A percentile compares a stretch with the other conserved stretches of the same genome.
Evolutionary conservation across 768 basidiomycete species (phyloP).

Genomic region (Cantharellus anzutake): DNA sequence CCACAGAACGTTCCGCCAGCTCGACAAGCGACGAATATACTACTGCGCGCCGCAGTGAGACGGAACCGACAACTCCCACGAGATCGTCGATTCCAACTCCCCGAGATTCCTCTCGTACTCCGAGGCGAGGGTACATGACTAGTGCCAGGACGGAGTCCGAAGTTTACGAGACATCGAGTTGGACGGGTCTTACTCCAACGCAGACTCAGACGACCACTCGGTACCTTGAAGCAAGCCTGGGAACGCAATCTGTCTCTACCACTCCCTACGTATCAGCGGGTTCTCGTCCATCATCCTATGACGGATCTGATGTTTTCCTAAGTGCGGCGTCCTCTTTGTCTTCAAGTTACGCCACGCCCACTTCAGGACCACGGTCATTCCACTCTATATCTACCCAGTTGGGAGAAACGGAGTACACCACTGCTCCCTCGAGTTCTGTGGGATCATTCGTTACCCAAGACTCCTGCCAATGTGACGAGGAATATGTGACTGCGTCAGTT

Average conservation of each 20-base stretch:
- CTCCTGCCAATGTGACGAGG: slow-evolving; percentile 2
- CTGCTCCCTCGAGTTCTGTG: background rate
- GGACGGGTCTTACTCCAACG: background rate
- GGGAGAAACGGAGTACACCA: slow-evolving; percentile 13
- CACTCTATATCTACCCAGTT: slow-evolving; percentile 15
- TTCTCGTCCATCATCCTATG: background rate
- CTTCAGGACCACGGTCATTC: slow-evolving; percentile 13
- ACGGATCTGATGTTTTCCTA: background rate
- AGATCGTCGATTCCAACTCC: background rate
- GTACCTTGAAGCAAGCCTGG: background rate
- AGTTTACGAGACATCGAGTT: background rate
- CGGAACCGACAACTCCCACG: background rate
- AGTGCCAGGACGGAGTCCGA: background rate
- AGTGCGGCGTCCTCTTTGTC: slow-evolving; percentile 12
- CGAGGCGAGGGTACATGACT: background rate
- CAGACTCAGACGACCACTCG: slow-evolving; percentile 2
- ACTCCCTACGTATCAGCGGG: background rate
- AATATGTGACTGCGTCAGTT: slow-evolving; percentile 27
- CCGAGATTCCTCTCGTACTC: background rate
- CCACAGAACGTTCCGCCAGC: background rate
- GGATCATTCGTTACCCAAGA: background rate
- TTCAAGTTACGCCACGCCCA: slow-evolving; percentile 13
- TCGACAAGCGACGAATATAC: background rate
- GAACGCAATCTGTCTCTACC: background rate
- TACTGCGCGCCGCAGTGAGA: background rate